These are phyloP conservation scores for Sparassis latifolia DNA, from an alignment of 1,284 basidiomycete species.

Conservation along the genomic window DNA sequence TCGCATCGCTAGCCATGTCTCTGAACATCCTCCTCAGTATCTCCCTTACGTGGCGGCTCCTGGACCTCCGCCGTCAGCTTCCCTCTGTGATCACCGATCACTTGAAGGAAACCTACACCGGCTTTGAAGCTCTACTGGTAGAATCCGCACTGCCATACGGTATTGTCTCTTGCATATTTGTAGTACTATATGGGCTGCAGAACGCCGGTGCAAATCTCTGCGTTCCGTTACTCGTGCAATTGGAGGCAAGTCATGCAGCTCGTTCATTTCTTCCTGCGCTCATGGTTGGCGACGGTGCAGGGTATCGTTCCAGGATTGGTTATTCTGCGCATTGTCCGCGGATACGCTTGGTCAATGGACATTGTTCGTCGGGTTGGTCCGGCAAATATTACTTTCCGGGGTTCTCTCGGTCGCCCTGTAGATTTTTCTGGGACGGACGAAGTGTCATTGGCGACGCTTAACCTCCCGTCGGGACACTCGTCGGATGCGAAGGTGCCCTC, in stretches of 20 bases:
- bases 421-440: not conserved
- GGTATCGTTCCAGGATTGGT: conserved; percentile 1
- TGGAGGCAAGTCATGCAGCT: conserved; percentile 1
- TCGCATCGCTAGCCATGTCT: conserved; percentile 28
- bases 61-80: conserved; percentile 1
- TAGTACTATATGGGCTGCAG: conserved; percentile 1
- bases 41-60: conserved; percentile 2
- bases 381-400: not conserved
- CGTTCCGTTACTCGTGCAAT: conserved; percentile 7
- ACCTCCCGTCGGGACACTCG: not conserved
- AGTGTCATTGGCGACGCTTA: not conserved
- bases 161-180: conserved; percentile 4
- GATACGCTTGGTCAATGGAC: conserved; percentile 1
- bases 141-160: conserved; percentile 8
- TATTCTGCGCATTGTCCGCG: not conserved
- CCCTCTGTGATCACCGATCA: not conserved
- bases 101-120: not conserved
- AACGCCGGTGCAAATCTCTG: conserved; percentile 5
- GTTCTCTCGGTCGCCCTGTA: not conserved
- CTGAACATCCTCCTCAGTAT: conserved; percentile 10
- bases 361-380: not conserved
- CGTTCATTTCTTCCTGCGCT: too few species aligned
- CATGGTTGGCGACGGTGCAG: not conserved
- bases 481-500: not conserved
- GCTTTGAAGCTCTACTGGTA: conserved; percentile 2